Percentiles rank a stretch among this genome's conserved stretches.
These are phyloP conservation scores for Barbarea vulgaris DNA, from an alignment of 345 rosid species.

Conservation along the genomic window DNA sequence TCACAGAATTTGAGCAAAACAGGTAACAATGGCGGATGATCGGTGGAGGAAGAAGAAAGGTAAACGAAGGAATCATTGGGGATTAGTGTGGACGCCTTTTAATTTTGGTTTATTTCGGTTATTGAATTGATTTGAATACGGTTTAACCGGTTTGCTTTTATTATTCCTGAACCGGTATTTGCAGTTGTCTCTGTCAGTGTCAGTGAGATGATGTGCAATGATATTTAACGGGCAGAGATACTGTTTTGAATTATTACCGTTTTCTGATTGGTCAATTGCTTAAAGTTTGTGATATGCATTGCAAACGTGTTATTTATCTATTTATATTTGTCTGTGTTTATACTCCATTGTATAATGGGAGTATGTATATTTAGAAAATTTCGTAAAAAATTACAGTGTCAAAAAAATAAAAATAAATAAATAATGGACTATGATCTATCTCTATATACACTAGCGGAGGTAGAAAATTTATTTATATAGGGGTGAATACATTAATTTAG, in stretches of 20 bases:
- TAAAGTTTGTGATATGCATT: not conserved
- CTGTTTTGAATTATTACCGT: not conserved
- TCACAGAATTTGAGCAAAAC: not conserved
- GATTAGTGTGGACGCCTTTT: not conserved
- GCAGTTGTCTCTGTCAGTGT: not conserved
- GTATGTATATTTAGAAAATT: not conserved
- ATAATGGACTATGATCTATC: too few relatives aligned
- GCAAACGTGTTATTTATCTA: not conserved
- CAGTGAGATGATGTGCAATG: not conserved
- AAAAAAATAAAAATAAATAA: too few relatives aligned
- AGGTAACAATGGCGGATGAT: constrained; percentile 18
- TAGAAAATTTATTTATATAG: too few relatives aligned
- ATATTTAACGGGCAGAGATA: not conserved
- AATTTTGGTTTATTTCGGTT: constrained; percentile 10
- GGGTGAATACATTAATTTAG: too few relatives aligned
- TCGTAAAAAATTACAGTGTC: too few relatives aligned
- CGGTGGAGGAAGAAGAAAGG: constrained; percentile 12
- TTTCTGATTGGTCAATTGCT: not conserved
- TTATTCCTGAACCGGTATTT: not conserved
- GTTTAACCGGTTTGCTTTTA: not conserved
- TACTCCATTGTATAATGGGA: too few relatives aligned
- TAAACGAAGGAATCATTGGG: not conserved
- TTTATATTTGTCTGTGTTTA: not conserved
- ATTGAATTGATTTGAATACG: not conserved
- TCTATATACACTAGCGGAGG: too few relatives aligned